A percentile compares a stretch with the other conserved stretches of the same genome.
Evolutionary conservation across 208 protist genomes (phyloP).

Genomic region (Leishmania aethiopica): DNA sequence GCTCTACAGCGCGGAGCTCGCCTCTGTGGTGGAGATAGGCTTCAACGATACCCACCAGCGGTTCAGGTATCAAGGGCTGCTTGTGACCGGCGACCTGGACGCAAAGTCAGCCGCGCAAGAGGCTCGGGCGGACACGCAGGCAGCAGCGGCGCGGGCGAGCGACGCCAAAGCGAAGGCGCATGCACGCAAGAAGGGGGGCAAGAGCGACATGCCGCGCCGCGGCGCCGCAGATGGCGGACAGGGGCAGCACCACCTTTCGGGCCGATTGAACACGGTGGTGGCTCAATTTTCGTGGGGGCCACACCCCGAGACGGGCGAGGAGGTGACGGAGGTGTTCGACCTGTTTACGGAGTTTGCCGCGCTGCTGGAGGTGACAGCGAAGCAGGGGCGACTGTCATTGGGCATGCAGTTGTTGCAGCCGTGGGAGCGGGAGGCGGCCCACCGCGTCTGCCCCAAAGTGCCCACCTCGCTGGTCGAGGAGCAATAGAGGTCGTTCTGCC

Average conservation of each 20-base stretch:
- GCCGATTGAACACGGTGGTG: neutral
- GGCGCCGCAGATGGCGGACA: neutral
- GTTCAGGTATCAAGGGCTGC: conserved; percentile 30
- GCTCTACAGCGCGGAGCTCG: conserved; percentile 57
- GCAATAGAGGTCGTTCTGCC: neutral
- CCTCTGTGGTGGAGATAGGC: conserved; percentile 50
- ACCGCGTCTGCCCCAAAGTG: conserved; percentile 23
- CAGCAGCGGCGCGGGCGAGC: conserved; percentile 4
- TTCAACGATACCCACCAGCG: conserved; percentile 51
- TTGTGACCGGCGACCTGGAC: neutral
- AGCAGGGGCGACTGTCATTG: conserved; percentile 48
- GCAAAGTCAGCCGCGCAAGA: neutral
- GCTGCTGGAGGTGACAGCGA: conserved; percentile 36
- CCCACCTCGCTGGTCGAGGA: conserved; percentile 33
- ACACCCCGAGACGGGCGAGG: conserved; percentile 32
- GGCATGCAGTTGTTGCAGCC: conserved; percentile 69
- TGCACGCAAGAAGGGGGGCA: conserved; percentile 35
- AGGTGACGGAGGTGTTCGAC: conserved; percentile 48
- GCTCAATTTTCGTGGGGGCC: conserved; percentile 25
- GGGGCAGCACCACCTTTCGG: neutral
- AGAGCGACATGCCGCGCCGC: conserved; percentile 22
- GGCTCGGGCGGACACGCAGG: neutral
- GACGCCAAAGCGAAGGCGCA: conserved; percentile 30
- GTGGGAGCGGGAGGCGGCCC: conserved; percentile 52
- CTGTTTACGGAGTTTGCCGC: conserved; percentile 47